Percentiles rank a stretch among this genome's conserved stretches.
These are phyloP conservation scores for Fusarium solani-melongenae DNA, from an alignment of 2,329 filamentous ascomycete genomes.

Conservation along the genomic window DNA sequence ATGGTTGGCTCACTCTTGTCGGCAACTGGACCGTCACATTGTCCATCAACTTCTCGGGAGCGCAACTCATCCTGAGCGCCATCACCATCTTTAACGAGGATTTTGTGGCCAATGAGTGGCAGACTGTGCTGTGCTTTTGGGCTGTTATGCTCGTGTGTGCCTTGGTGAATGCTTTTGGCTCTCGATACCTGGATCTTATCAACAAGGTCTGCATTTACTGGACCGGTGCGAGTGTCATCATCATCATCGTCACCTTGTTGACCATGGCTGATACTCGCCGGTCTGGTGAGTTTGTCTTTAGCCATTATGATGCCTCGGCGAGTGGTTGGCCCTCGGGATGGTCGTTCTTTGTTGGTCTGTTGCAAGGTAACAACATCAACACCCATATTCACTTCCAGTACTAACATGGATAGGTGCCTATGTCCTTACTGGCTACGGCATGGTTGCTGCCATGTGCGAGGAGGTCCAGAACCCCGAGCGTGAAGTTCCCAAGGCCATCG, in stretches of 20 bases:
- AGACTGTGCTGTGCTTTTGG: constrained; percentile 81
- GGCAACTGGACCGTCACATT: constrained; percentile 78
- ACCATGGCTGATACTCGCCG: constrained; percentile 73
- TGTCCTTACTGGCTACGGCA: constrained; percentile 61
- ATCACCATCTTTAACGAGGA: constrained; percentile 73
- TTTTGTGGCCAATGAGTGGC: constrained; percentile 72
- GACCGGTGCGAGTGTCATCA: constrained; percentile 75
- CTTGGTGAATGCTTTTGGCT: constrained; percentile 73
- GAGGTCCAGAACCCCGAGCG: constrained; percentile 71
- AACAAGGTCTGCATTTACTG: constrained; percentile 80
- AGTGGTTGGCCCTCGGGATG: constrained; percentile 76
- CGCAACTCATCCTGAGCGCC: constrained; percentile 74
- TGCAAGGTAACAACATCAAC: constrained; percentile 59
- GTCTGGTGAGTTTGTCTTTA: constrained; percentile 73
- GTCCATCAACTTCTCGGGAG: constrained; percentile 77
- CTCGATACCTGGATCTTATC: constrained; percentile 69
- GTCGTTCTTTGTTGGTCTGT: constrained; percentile 65
- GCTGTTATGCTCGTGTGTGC: constrained; percentile 73
- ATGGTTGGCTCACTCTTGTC: constrained; percentile 79
- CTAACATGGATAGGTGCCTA: constrained; percentile 49
- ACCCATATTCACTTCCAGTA: background rate
- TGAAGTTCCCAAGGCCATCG: constrained; percentile 75
- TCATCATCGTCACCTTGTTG: constrained; percentile 77
- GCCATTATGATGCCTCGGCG: constrained; percentile 74
- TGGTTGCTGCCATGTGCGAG: constrained; percentile 65